Base-by-base conservation (phyloP, 305 asterid species). In the Rubia peregrina region DNA sequence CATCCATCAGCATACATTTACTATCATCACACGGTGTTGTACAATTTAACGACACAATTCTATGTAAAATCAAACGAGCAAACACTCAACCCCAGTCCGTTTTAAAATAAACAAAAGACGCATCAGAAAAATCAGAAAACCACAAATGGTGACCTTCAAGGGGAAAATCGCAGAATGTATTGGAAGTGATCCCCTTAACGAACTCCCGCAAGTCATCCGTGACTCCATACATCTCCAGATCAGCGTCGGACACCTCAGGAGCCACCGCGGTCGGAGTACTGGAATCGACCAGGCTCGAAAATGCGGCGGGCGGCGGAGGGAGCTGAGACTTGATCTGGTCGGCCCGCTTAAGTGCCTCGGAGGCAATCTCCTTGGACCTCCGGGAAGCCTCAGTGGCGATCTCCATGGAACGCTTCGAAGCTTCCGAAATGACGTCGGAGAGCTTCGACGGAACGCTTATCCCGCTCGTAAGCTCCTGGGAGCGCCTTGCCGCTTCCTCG, bases 401-500 rank as follows among this genome's bases (percentile, higher is more conserved):
- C 73, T 83, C 90, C 65, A 71, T 76, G 16, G 89, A 85, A 68
- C 86, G 78, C 75, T 83, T 86, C 4, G 96, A 86, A 16, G 94
- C 95, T 78, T 88, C 98, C 5, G 90, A 85, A 11, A 90, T 91
- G 82, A 90, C 92, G 69, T 87, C 96, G 78, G 96, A 84, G 65
- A 92, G 70, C 75, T 84, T 87, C 40, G 96, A 60, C 9, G 96
- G 69, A 8, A 64, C 68, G 74, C 83, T 83, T 65, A 90, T 83
- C 57, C 82, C 85, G 59, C 77, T 85, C 14, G 92, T 80, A 46
- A 89, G 80, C 78, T 91, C 95, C 73, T 88, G 92, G 21, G 96
- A 92, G 63, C 85, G 87, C 84, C 87, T 86, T 46, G 95, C 92
- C 22, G 96, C 94, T 71, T 90, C 98, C 78, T 90, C 98, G 13